Evolutionary conservation across 768 basidiomycete species (phyloP).

Genomic region (Brasilioporus rufonigricans): DNA sequence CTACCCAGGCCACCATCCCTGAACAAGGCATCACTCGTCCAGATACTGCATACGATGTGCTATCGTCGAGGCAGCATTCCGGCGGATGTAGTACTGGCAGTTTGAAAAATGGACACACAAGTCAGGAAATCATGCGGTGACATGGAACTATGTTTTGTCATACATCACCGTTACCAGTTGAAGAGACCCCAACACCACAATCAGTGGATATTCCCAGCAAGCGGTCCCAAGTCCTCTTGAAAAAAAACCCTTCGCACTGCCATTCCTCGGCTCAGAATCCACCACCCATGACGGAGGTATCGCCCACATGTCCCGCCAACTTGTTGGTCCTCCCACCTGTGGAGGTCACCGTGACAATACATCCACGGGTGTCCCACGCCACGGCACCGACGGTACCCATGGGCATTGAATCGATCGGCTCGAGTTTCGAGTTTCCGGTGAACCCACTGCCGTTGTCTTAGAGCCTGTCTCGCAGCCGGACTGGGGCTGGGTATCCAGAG

Average conservation of each 20-base stretch:
- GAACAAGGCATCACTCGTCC: conserved; percentile 54
- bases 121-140: conserved; percentile 5
- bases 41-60: conserved; percentile 64
- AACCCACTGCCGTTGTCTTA: conserved; percentile 18
- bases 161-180: conserved; percentile 85
- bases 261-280: conserved; percentile 89
- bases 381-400: conserved; percentile 86
- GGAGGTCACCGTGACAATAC: conserved; percentile 70
- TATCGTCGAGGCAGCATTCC: conserved; percentile 61
- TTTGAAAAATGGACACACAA: background rate
- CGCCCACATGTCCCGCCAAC: conserved; percentile 77
- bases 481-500: conserved; percentile 11
- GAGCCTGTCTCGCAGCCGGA: conserved; percentile 14
- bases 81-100: conserved; percentile 72
- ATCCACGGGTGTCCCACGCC: conserved; percentile 70
- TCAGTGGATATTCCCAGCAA: conserved; percentile 32
- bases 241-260: conserved; percentile 35
- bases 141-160: conserved; percentile 21
- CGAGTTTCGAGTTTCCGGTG: conserved; percentile 12
- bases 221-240: conserved; percentile 40
- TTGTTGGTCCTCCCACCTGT: conserved; percentile 86
- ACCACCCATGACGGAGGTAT: conserved; percentile 73
- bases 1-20: conserved; percentile 67
- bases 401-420: conserved; percentile 56
- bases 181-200: conserved; percentile 69